Conservation (phyloP, 345 rosid genomes). For the Tarenaya hassleriana region DNA sequence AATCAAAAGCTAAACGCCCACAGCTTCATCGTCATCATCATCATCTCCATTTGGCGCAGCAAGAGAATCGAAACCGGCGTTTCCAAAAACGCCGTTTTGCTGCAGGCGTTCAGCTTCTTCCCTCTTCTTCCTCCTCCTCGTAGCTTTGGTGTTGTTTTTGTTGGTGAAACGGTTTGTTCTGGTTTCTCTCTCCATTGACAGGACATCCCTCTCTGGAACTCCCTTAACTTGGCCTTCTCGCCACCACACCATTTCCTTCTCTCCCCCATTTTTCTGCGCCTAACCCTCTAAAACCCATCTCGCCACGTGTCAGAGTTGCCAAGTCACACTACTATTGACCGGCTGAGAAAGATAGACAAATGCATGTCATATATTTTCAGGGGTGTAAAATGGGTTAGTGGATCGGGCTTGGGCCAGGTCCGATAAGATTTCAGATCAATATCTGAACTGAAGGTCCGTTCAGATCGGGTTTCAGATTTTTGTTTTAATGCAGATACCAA, state of each 20-base stretch:
- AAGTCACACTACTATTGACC: neutral
- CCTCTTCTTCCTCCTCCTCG: neutral
- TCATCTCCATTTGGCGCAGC: constrained; percentile 19
- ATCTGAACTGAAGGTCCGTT: too few species aligned
- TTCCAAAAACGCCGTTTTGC: constrained; percentile 26
- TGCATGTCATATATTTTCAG: too few species aligned
- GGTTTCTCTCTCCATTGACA: constrained; percentile 15
- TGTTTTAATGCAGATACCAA: too few species aligned
- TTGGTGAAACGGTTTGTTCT: constrained; percentile 10
- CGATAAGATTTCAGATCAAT: too few species aligned
- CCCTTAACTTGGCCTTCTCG: constrained; percentile 23
- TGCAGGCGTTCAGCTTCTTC: constrained; percentile 12
- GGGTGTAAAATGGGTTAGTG: too few species aligned
- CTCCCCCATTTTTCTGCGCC: too few species aligned
- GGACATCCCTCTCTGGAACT: constrained; percentile 20
- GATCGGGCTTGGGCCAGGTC: too few species aligned
- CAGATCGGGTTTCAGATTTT: too few species aligned
- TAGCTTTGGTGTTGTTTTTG: constrained; percentile 6
- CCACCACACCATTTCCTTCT: constrained; percentile 10
- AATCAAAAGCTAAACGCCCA: constrained; percentile 7
- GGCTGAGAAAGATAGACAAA: too few species aligned
- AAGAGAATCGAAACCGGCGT: constrained; percentile 24
- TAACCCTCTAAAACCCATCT: constrained; percentile 11
- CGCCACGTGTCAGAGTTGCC: neutral
- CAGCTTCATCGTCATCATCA: too few species aligned